A percentile compares a stretch with the other conserved stretches of the same genome.
Evolutionary conservation across 2,329 filamentous ascomycete genomes (phyloP).

Genomic region (Didymella keratinophila): DNA sequence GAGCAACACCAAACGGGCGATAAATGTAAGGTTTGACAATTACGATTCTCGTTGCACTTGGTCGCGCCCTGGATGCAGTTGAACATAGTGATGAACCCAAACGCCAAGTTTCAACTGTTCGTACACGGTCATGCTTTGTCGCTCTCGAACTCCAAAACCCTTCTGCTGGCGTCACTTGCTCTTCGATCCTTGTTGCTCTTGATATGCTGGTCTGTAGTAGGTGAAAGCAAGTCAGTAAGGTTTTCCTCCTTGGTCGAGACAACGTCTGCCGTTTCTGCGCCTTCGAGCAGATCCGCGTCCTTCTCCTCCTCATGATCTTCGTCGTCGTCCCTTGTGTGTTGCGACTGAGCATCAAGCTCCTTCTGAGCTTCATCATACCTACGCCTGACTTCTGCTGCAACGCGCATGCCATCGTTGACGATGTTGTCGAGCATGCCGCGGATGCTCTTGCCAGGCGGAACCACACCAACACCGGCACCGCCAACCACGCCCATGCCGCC

Average conservation of each 20-base stretch:
- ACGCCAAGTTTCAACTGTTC: slow-evolving; percentile 18
- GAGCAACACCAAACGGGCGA: not conserved
- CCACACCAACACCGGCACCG: slow-evolving; percentile 59
- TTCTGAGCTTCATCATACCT: slow-evolving; percentile 95
- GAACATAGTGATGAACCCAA: slow-evolving; percentile 9
- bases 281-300: slow-evolving; percentile 58
- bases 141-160: slow-evolving; percentile 50
- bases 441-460: slow-evolving; percentile 74
- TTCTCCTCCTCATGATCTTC: slow-evolving; percentile 67
- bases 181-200: slow-evolving; percentile 41
- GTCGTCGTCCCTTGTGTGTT: slow-evolving; percentile 62
- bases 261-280: slow-evolving; percentile 58
- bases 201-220: slow-evolving; percentile 32
- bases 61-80: slow-evolving; percentile 1
- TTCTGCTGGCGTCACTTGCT: slow-evolving; percentile 47
- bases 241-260: slow-evolving; percentile 38
- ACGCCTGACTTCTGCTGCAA: slow-evolving; percentile 88
- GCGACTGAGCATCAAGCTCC: slow-evolving; percentile 81
- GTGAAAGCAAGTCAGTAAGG: slow-evolving; percentile 27
- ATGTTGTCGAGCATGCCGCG: slow-evolving; percentile 96
- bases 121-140: slow-evolving; percentile 30
- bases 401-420: slow-evolving; percentile 95
- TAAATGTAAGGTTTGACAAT: not conserved
- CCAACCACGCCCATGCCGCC: slow-evolving; percentile 55
- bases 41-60: not conserved